These are phyloP conservation scores for Diaporthe citri DNA, from an alignment of 2,329 filamentous ascomycete genomes.

Conservation along the genomic window DNA sequence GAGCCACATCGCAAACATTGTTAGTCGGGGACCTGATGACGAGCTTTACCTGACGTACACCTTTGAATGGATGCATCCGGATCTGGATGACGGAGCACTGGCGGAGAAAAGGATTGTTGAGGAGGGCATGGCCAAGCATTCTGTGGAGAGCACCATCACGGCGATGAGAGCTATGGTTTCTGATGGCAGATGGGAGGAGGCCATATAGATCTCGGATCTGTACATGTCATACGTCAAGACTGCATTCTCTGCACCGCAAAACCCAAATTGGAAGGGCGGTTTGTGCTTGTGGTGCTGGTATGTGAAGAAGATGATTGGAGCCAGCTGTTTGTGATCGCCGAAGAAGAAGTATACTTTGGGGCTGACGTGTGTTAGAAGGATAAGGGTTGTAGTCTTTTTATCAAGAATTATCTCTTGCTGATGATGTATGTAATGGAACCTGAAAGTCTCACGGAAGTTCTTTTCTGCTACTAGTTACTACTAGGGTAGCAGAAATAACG, in stretches of 20 bases:
- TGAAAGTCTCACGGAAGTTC: background rate
- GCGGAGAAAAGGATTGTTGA: constrained; percentile 26
- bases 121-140: constrained; percentile 29
- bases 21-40: constrained; percentile 33
- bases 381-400: background rate
- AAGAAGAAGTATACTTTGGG: background rate
- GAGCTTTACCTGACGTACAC: constrained; percentile 39
- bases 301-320: background rate
- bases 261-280: background rate
- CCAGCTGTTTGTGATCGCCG: background rate
- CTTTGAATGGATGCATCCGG: constrained; percentile 38
- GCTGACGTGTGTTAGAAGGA: background rate
- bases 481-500: background rate
- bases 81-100: constrained; percentile 9
- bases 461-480: background rate
- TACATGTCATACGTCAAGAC: background rate
- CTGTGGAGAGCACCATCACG: constrained; percentile 33
- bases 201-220: background rate
- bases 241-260: background rate
- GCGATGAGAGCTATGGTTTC: constrained; percentile 30
- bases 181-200: constrained; percentile 32
- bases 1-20: constrained; percentile 45
- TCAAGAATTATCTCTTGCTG: background rate
- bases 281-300: background rate
- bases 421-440: background rate